phyloP scores from a whole-genome alignment of 208 protist genomes.

The Naegleria gruberi region DNA sequence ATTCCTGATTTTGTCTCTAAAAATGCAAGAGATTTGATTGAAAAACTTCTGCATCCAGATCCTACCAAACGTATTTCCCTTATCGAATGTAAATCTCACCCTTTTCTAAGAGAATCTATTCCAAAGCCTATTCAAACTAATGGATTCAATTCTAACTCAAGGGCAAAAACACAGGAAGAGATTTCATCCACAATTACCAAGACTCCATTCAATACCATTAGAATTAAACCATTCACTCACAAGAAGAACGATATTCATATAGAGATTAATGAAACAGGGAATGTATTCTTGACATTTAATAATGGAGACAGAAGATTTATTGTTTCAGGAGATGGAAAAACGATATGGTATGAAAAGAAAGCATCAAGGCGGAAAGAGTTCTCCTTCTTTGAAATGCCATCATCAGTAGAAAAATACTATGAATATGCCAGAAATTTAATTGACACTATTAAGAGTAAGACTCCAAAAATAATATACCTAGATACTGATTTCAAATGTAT shows the following conservation, averaged over 20 bases:
- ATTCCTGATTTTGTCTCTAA: not conserved
- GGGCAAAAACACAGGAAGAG: too few species aligned
- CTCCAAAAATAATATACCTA: not conserved
- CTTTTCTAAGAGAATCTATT: not conserved
- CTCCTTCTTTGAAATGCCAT: not conserved
- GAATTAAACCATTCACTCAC: not conserved
- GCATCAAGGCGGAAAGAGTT: not conserved
- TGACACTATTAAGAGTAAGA: not conserved
- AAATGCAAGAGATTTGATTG: constrained; percentile 1
- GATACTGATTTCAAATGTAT: not conserved
- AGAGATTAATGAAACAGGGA: not conserved
- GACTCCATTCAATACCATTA: not conserved
- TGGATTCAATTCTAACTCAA: not conserved
- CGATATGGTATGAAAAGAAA: not conserved
- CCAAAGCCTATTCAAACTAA: not conserved
- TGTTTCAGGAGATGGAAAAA: not conserved
- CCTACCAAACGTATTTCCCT: not conserved
- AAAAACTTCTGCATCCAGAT: not conserved
- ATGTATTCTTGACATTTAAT: not conserved
- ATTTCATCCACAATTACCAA: too few species aligned
- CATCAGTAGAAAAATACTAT: not conserved
- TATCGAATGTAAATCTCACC: not conserved
- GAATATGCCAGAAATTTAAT: not conserved
- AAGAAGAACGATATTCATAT: not conserved
- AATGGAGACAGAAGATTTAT: not conserved